phyloP scores from a whole-genome alignment of 306 rosid species.

The Clitoria ternatea region DNA sequence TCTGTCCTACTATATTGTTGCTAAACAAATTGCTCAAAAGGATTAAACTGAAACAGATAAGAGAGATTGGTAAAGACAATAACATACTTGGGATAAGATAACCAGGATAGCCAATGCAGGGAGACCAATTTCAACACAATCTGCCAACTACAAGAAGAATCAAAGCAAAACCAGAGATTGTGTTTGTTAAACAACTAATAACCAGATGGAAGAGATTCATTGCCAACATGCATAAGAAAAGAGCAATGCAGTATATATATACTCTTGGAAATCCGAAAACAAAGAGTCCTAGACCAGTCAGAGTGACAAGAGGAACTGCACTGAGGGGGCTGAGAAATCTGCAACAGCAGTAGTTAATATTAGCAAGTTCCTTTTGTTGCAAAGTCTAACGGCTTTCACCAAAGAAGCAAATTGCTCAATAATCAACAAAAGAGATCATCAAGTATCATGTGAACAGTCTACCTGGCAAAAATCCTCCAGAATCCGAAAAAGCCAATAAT shows the following conservation, averaged over 20 bases:
- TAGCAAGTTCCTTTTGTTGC: neutral
- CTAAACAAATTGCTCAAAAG: neutral
- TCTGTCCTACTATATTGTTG: neutral
- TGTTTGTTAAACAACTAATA: conserved; percentile 16
- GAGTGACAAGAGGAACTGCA: conserved; percentile 75
- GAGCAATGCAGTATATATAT: conserved; percentile 16
- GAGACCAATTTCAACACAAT: conserved; percentile 89
- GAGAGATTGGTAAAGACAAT: neutral
- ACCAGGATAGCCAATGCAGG: conserved; percentile 69
- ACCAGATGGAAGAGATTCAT: neutral
- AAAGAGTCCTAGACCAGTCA: conserved; percentile 79
- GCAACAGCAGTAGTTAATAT: conserved; percentile 23
- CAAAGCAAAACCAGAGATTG: conserved; percentile 14
- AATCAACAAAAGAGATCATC: neutral
- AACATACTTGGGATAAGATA: conserved; percentile 65
- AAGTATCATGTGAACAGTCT: neutral
- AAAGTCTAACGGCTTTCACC: neutral
- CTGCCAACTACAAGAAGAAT: conserved; percentile 59
- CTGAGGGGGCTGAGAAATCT: conserved; percentile 85
- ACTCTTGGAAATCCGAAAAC: conserved; percentile 70
- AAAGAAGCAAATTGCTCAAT: conserved; percentile 11
- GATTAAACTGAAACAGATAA: neutral
- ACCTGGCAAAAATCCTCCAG: conserved; percentile 77
- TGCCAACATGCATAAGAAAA: neutral
- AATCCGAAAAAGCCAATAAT: conserved; percentile 74